These are phyloP conservation scores for Penicillium mononematosum DNA, from an alignment of 495 filamentous ascomycete species.

Conservation along the genomic window DNA sequence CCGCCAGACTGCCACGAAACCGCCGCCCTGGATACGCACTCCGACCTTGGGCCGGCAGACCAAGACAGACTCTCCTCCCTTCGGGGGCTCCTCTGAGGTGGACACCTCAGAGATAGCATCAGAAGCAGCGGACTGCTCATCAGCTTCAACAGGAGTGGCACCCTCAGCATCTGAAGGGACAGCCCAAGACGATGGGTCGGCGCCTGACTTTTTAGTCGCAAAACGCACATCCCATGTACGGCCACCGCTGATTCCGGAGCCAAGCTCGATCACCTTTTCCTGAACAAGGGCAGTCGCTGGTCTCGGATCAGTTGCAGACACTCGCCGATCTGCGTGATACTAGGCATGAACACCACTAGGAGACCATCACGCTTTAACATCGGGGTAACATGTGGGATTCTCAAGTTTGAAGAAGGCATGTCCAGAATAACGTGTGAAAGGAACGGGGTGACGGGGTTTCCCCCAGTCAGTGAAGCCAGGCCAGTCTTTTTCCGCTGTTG, in stretches of 20 bases:
- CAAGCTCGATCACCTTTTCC: slow-evolving; percentile 66
- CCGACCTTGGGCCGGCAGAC: slow-evolving; percentile 72
- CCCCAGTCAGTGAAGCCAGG: slow-evolving; percentile 15
- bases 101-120: slow-evolving; percentile 8
- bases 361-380: slow-evolving; percentile 61
- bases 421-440: slow-evolving; percentile 68
- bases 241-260: slow-evolving; percentile 52
- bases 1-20: slow-evolving; percentile 69
- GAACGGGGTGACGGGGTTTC: slow-evolving; percentile 50
- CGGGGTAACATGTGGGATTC: slow-evolving; percentile 56
- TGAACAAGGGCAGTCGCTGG: slow-evolving; percentile 54
- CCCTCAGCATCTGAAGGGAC: slow-evolving; percentile 20
- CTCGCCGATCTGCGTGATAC: slow-evolving; percentile 70
- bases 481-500: slow-evolving; percentile 28
- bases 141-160: slow-evolving; percentile 7
- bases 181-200: slow-evolving; percentile 42
- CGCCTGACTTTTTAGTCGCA: slow-evolving; percentile 45
- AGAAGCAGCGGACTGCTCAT: slow-evolving; percentile 10
- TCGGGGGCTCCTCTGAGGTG: slow-evolving; percentile 14
- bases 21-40: slow-evolving; percentile 59
- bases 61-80: slow-evolving; percentile 49
- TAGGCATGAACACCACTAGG: slow-evolving; percentile 69
- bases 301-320: slow-evolving; percentile 54
- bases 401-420: slow-evolving; percentile 58
- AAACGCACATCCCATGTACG: slow-evolving; percentile 66